Evolutionary conservation across 257 asterid species (phyloP).

Genomic region (Ehretia macrophylla): DNA sequence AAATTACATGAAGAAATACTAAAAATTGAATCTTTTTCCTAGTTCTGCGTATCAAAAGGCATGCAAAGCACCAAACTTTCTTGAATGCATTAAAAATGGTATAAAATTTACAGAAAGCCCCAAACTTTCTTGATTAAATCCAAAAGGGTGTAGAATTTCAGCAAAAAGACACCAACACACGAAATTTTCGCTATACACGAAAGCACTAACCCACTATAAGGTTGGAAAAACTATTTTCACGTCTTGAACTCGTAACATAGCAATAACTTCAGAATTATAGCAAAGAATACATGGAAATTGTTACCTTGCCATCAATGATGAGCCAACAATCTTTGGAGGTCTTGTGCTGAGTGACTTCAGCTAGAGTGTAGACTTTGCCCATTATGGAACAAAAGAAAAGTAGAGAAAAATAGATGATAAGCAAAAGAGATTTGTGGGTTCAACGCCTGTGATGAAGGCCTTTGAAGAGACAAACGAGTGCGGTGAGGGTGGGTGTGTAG

Average conservation of each 20-base stretch:
- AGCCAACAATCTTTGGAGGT: conserved; percentile 19
- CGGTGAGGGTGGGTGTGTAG: not conserved
- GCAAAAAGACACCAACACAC: not conserved
- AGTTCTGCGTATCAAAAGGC: not conserved
- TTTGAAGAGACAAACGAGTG: not conserved
- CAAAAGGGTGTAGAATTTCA: not conserved
- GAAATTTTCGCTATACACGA: too few relatives aligned
- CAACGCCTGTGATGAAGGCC: too few relatives aligned
- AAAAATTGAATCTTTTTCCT: not conserved
- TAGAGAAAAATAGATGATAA: not conserved
- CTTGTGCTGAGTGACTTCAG: conserved; percentile 14
- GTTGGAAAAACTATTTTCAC: too few relatives aligned
- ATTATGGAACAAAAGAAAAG: not conserved
- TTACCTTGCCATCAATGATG: conserved; percentile 16
- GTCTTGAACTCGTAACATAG: too few relatives aligned
- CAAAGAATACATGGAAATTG: not conserved
- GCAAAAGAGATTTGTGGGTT: too few relatives aligned
- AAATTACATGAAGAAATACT: not conserved
- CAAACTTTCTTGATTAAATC: too few relatives aligned
- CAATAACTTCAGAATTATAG: too few relatives aligned
- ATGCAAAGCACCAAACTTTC: not conserved
- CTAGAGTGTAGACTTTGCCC: conserved; percentile 15
- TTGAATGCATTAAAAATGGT: too few relatives aligned
- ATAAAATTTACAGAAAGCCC: too few relatives aligned
- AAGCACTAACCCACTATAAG: too few relatives aligned